These are phyloP conservation scores for Nemania sp. DNA, from an alignment of 2,329 filamentous ascomycete genomes.

Conservation along the genomic window DNA sequence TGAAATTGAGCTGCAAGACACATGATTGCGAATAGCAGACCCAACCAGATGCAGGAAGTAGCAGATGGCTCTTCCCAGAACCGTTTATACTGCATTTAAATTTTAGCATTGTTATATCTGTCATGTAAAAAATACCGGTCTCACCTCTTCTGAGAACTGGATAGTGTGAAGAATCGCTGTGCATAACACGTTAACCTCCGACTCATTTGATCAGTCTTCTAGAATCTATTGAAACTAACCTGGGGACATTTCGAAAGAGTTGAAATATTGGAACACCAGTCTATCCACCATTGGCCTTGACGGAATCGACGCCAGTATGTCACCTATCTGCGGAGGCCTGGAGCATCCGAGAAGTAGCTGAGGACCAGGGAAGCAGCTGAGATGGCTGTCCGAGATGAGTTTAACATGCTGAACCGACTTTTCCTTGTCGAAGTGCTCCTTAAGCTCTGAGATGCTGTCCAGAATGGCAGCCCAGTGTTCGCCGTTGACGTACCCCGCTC, in stretches of 20 bases:
- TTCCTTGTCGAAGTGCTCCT: conserved; percentile 42
- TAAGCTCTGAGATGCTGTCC: conserved; percentile 47
- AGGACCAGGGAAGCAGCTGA: conserved; percentile 23
- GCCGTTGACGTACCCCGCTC: conserved; percentile 42
- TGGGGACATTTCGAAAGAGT: conserved; percentile 38
- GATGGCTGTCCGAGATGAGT: neutral
- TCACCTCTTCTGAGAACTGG: conserved; percentile 40
- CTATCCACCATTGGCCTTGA: conserved; percentile 42
- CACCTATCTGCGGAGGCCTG: neutral
- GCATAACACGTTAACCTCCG: neutral
- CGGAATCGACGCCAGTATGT: conserved; percentile 37
- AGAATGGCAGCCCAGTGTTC: conserved; percentile 49
- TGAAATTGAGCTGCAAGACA: conserved; percentile 42
- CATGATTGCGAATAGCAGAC: conserved; percentile 51
- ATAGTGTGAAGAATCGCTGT: conserved; percentile 37
- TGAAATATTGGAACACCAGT: conserved; percentile 47
- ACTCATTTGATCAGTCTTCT: neutral
- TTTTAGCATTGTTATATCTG: neutral
- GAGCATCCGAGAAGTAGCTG: conserved; percentile 42
- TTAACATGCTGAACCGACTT: conserved; percentile 22
- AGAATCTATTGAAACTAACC: conserved; percentile 21
- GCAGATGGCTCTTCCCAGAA: conserved; percentile 48
- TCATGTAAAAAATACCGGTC: neutral
- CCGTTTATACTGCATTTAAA: conserved; percentile 44
- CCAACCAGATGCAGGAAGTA: conserved; percentile 50